phyloP scores from a whole-genome alignment of 495 filamentous ascomycete genomes.

The Podospora anserina region DNA sequence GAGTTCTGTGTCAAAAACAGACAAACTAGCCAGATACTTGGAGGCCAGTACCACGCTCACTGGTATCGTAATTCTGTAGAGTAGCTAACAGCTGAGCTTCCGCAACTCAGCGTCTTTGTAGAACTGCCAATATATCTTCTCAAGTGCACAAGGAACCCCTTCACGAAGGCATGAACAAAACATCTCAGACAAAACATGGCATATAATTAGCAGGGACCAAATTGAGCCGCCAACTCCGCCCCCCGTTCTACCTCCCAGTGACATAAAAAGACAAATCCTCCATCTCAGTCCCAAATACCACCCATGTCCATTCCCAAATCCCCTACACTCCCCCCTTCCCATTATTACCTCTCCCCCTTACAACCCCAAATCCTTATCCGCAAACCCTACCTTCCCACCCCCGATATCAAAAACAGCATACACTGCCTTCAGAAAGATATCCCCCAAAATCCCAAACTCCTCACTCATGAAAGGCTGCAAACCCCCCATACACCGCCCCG shows the following conservation, averaged over 20 bases:
- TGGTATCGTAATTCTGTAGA: too few species aligned
- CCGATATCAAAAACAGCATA: conserved; percentile 74
- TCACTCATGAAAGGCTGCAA: conserved; percentile 60
- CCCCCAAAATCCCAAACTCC: conserved; percentile 65
- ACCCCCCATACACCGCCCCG: conserved; percentile 60
- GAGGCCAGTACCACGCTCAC: too few species aligned
- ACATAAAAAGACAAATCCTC: neutral
- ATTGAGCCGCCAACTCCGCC: neutral
- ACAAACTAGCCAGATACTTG: too few species aligned
- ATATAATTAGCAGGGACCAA: neutral
- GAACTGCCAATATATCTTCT: too few species aligned
- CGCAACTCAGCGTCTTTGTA: too few species aligned
- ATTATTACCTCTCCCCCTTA: neutral
- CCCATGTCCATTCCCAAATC: too few species aligned
- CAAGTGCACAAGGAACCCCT: neutral
- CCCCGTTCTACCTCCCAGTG: neutral
- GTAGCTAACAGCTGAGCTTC: too few species aligned
- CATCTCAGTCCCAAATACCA: neutral
- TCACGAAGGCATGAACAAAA: neutral
- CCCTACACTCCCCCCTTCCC: too few species aligned
- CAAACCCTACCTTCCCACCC: conserved; percentile 62
- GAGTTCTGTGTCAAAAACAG: too few species aligned
- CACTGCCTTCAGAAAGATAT: conserved; percentile 69
- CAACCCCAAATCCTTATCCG: conserved; percentile 44
- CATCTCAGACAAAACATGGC: neutral